Conservation (phyloP, 176 grass and related monocot species). For the Triticum turgidum region DNA sequence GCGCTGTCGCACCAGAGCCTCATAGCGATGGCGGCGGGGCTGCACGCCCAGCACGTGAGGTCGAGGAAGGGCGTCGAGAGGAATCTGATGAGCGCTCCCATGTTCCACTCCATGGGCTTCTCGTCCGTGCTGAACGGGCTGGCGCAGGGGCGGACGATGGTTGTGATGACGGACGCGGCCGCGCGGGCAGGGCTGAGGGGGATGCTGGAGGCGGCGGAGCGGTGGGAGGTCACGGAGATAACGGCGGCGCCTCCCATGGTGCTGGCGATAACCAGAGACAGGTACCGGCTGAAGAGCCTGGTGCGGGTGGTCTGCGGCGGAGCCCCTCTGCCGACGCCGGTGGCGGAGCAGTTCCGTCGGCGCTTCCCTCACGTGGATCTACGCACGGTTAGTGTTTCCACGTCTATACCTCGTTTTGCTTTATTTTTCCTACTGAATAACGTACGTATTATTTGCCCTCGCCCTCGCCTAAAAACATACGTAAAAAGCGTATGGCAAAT, state of each 20-base stretch:
- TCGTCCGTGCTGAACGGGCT: constrained; percentile 22
- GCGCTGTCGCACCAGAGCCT: constrained; percentile 62
- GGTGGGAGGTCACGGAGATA: constrained; percentile 42
- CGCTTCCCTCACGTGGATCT: constrained; percentile 50
- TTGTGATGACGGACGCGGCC: constrained; percentile 23
- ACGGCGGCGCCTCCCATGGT: constrained; percentile 57
- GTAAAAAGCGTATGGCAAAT: no score
- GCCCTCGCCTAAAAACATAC: no score
- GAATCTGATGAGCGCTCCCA: constrained; percentile 27
- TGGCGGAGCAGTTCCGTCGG: constrained; percentile 32
- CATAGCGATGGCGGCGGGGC: constrained; percentile 39
- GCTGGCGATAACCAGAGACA: constrained; percentile 32
- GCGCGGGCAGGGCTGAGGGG: constrained; percentile 7
- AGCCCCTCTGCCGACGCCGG: constrained; percentile 27
- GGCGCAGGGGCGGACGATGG: constrained; percentile 45
- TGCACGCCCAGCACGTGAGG: neutral
- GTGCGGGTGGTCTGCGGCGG: constrained; percentile 49
- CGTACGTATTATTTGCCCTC: no score
- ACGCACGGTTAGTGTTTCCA: constrained; percentile 17
- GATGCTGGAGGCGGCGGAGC: constrained; percentile 42
- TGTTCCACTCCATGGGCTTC: constrained; percentile 82
- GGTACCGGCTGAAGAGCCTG: neutral
- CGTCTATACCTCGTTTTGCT: no score
- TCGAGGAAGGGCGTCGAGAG: neutral
- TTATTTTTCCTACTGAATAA: neutral